Evolutionary conservation across 2,329 filamentous ascomycete species (phyloP), one percentile per base, ranked within the genome.

Genomic region (Leptographium wingfieldii): DNA sequence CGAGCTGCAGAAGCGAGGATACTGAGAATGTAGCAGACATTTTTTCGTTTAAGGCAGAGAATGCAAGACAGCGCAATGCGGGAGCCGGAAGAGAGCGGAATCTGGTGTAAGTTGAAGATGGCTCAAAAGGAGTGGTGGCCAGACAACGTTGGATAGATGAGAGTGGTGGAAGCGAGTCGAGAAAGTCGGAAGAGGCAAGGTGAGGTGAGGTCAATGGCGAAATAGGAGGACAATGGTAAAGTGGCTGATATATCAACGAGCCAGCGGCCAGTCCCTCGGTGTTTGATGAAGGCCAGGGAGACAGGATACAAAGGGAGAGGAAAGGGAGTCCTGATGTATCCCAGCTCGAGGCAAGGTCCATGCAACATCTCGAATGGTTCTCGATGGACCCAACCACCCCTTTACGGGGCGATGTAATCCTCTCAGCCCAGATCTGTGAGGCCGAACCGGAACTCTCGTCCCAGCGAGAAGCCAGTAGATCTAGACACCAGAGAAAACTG

Each of bases 1-100:
- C 59, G 35, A 59, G 25, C 33, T 51, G 54, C 38, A 64, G 49
- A 25, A 59, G 22, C 10, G 60, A 61, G 51, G 59, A 25, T 4
- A 51, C 11, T 3, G 43, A 52, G 25, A 57, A 22, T 10, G 56
- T 38, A 56, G 56, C 10, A 57, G 52, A 29, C 58, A 59, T 55
- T 16, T 14, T 31, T 49, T 19, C n/a, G 16, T 7, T 56, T 38
- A 3, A 12, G 7, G 10, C 10, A 10, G 33, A 53, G 48, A 54
- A 54, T 31, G 31, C 51, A 35, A 27, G 16, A 22, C 3, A 5
- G 16, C 46, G 27, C 16, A 54, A 54, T 25, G 22, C 22, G 48
- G 25, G 3, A 27, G 12, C 22, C 11, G 48, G 10, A 51, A 5
- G 25, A 22, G 48, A 51, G 25, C 48, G 25, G 22, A 25, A 51